Evolutionary conservation across 805 yeast genomes (phyloP).

Genomic region (Myxozyma sirexii): DNA sequence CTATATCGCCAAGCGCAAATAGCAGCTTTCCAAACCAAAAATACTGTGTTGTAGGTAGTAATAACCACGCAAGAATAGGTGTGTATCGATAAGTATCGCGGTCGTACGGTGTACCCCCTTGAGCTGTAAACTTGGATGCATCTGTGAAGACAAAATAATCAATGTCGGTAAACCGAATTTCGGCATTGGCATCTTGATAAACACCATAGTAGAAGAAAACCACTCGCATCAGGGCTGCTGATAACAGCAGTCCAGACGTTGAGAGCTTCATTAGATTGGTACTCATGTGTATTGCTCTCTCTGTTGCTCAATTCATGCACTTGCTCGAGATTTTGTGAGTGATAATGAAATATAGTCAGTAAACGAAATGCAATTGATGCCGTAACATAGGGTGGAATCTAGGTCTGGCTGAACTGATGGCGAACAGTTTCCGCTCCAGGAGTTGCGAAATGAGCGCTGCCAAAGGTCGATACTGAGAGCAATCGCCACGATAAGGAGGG

Average conservation of each 20-base stretch:
- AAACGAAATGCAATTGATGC: too few species aligned
- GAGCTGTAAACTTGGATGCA: constrained; percentile 72
- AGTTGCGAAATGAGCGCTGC: too few species aligned
- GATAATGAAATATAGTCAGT: background rate
- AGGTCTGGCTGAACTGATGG: too few species aligned
- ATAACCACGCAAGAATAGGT: constrained; percentile 82
- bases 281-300: background rate
- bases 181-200: constrained; percentile 80
- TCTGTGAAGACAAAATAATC: constrained; percentile 94
- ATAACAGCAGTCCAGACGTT: constrained; percentile 19
- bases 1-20: constrained; percentile 74
- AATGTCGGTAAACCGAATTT: constrained; percentile 87
- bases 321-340: background rate
- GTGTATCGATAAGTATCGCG: constrained; percentile 94
- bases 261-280: constrained; percentile 23
- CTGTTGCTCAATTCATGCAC: constrained; percentile 3
- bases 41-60: constrained; percentile 63
- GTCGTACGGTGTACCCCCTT: constrained; percentile 70
- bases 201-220: constrained; percentile 76
- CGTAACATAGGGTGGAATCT: too few species aligned
- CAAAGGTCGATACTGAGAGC: too few species aligned
- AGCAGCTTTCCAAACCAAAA: constrained; percentile 76
- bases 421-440: too few species aligned
- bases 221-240: constrained; percentile 48
- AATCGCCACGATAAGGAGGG: too few species aligned